Base-by-base conservation (phyloP, 192 early-diverging fungal genomes). In the Coemansia sp. region DNA sequence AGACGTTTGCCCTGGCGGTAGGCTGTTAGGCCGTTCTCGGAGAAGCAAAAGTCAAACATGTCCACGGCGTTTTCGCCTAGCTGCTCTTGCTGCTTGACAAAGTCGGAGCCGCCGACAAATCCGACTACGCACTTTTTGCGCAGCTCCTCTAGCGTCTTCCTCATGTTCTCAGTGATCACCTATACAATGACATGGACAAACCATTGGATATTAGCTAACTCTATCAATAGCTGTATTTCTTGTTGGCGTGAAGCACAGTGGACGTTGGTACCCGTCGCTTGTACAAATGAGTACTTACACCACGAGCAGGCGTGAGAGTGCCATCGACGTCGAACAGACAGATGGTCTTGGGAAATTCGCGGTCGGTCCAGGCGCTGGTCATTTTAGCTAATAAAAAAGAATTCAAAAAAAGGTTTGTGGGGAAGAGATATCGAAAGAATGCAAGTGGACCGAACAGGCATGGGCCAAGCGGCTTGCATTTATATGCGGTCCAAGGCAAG, bases 251-350 rank as follows among this genome's bases (percentile, higher is more conserved):
- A 27, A 27, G 25, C 25, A 27, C 25, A 27, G 25, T 27, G 25
- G 25, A 27, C 25, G 34, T 36, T 36, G 34, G 7, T 36, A 36
- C 34, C 34, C 34, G 62, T 25, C 27, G 55, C 27, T 55, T 27
- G 1, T 6, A 32, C 25, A 27, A 27, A 27, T 14, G 9, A 10
- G 5, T 34, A 74, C 81, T 81, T 86, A 96, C 95, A 80, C 89
- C 84, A 79, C 97, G 93, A 41, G 95, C 96, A 41, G 95, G 96
- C 10, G 95, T 97, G 62, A 99, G 78, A 12, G 97, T 97, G 53
- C 96, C 97, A 77, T 99, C 97, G 46, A 99, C 95, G 85, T 99
- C 95, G 72, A 98, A 98, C 37, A 98, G 89, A 48, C 90, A 89
- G 71, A 97, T 85, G 74, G 91, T 94, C 76, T 91, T 86, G 38